Base-by-base conservation (phyloP, 2,329 filamentous ascomycete genomes). In the Aspergillus ochraceus region DNA sequence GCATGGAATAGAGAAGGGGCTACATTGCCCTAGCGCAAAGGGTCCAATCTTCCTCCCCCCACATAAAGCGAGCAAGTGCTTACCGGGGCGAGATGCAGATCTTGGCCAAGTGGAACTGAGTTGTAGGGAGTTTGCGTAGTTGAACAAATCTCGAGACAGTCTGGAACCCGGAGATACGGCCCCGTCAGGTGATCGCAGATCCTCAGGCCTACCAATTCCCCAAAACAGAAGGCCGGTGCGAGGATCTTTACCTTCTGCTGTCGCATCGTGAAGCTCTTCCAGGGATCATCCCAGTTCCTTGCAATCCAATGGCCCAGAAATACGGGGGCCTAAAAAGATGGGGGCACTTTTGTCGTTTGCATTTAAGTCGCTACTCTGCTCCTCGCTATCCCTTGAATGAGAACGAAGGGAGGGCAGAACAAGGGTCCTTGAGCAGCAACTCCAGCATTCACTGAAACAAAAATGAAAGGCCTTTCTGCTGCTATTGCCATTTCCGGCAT, bases 401-500 rank as follows among this genome's bases (percentile, higher is more conserved):
- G 3, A 14, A 14, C 32, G 14, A 36, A 11, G 11, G 11, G 32
- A 36, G 32, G 11, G 11, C 32, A 14, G 14, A 36, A 1, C 14
- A 12, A 36, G 11, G 11, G 1, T 14, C 6, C 36, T 42, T 36
- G 30, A 5, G 36, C 36, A 42, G 14, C 12, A 42, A 42, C 36
- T 17, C 36, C 36, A 12, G 11, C 4, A 36, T 17, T 42, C 12
- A 17, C 6, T 8, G 6, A 42, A 42, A n/a, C 19, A 22, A 24
- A 29, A 24, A 57, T 57, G 55, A 57, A 32, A 20, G 36, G 36
- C 4, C 10, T 36, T 19, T 22, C 54, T 11, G 26, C 52, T 11
- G 17, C 52, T 19, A 20, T 46, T 57, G 24, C 42, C 24, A 24
- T 68, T 22, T 20, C 62, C 29, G 42, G 59, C 32, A 53, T 66